Conservation (phyloP, 768 basidiomycete species). For the Macrocybe gigantea region DNA sequence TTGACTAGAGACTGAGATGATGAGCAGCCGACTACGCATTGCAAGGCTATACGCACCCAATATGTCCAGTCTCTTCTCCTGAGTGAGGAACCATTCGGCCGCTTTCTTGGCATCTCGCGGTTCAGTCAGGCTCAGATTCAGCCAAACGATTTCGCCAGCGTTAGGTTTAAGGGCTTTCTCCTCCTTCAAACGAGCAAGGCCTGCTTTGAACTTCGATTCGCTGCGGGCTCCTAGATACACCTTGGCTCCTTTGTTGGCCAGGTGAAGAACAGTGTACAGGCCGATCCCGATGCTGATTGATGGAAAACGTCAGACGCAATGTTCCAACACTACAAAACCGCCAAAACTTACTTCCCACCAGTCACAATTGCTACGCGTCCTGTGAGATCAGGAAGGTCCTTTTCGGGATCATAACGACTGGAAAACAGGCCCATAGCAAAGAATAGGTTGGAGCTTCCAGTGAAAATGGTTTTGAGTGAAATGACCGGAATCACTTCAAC, state of each 20-base stretch:
- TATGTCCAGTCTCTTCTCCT: constrained; percentile 6
- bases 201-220: constrained; percentile 5
- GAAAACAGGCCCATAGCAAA: background rate
- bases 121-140: background rate
- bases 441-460: no score
- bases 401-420: background rate
- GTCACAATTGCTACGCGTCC: constrained; percentile 7
- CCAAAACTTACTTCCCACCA: constrained; percentile 6
- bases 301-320: background rate
- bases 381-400: constrained; percentile 1
- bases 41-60: background rate
- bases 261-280: constrained; percentile 11
- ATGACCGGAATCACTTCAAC: no score
- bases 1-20: constrained; percentile 1
- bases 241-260: constrained; percentile 19
- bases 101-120: constrained; percentile 7
- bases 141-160: background rate
- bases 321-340: no score
- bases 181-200: background rate
- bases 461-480: no score
- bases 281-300: constrained; percentile 7
- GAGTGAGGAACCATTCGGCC: background rate
- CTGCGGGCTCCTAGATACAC: constrained; percentile 19
- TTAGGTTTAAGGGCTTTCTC: constrained; percentile 4
- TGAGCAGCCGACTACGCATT: background rate